Base-by-base conservation (phyloP, 2,329 filamentous ascomycete species). In the Pestalotiopsis sp. region DNA sequence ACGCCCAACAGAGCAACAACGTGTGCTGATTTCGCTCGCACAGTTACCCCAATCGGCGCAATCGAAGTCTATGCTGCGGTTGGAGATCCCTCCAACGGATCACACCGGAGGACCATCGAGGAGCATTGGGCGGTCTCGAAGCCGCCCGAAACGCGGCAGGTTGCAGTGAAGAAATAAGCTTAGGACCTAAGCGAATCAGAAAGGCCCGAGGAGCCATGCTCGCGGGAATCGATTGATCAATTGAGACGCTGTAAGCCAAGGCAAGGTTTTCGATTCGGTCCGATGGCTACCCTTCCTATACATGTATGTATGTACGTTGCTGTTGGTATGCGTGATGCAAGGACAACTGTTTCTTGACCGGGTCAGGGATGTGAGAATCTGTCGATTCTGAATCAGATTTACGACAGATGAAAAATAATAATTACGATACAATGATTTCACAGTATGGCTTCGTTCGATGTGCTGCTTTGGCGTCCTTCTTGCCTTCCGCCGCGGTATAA, bases 61-160 rank as follows among this genome's bases (percentile, higher is more conserved):
- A 36, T 27, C 11, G 57, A 59, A 20, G 57, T 59, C 23, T 59
- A 36, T 59, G 23, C 23, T 27, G 57, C 27, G 23, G 23, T 27
- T 36, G 25, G 31, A 59, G 27, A 27, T 36, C 20, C 25, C n/a
- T 13, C 23, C 57, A 23, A 36, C 23, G 23, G 57, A 27, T 52
- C 45, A n/a, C 17, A 52, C 14, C 20, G 45, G 45, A 52, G 17
- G 45, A 20, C 7, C 14, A n/a, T 52, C 45, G 20, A 52, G 14
- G 20, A n/a, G 45, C 59, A 36, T 36, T 59, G 12, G 23, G 59
- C n/a, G 27, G 2, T 62, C 59, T 25, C 14, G 59, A 62, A 62
- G 59, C 59, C 59, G 59, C 36, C 41, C 23, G 61, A 64, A 64
- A 64, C 41, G 38, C 38, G 61, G 61, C 61, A 64, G 38, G 61